These are phyloP conservation scores for Dothistroma septosporum DNA, from an alignment of 2,329 filamentous ascomycete genomes.

Conservation along the genomic window DNA sequence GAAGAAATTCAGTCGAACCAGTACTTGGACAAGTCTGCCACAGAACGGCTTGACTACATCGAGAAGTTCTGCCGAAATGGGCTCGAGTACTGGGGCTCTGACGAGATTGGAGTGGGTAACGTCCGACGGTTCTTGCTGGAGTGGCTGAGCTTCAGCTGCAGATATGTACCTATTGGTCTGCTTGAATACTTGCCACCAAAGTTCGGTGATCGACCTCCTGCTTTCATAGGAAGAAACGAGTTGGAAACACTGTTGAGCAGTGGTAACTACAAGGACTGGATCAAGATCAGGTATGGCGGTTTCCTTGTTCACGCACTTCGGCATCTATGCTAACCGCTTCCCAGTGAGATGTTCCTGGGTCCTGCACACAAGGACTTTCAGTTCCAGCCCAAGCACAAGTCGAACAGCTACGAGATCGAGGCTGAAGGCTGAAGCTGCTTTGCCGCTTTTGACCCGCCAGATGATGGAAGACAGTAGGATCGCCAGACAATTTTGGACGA, in stretches of 20 bases:
- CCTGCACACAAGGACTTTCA: conserved; percentile 85
- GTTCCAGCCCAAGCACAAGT: conserved; percentile 97
- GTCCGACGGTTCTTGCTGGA: conserved; percentile 91
- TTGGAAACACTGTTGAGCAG: conserved; percentile 90
- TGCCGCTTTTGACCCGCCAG: background rate
- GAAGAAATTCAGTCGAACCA: conserved; percentile 90
- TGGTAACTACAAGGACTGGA: conserved; percentile 93
- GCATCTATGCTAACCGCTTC: background rate
- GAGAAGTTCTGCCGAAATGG: conserved; percentile 89
- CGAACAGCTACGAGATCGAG: conserved; percentile 81
- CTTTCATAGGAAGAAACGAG: conserved; percentile 78
- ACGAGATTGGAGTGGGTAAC: conserved; percentile 87
- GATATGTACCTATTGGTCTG: conserved; percentile 86
- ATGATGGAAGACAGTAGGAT: background rate
- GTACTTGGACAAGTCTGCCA: conserved; percentile 90
- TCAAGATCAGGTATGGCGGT: conserved; percentile 81
- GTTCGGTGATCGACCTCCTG: conserved; percentile 83
- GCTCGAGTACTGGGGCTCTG: conserved; percentile 89
- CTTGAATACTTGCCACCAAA: conserved; percentile 83
- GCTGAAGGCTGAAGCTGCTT: conserved; percentile 53
- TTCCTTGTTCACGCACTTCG: background rate
- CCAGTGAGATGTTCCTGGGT: conserved; percentile 94
- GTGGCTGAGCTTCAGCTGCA: conserved; percentile 88
- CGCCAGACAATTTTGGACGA: too few species aligned
- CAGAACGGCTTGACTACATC: conserved; percentile 77